Evolutionary conservation across 2,329 filamentous ascomycete genomes (phyloP).

Genomic region (Lecanosticta acicola): DNA sequence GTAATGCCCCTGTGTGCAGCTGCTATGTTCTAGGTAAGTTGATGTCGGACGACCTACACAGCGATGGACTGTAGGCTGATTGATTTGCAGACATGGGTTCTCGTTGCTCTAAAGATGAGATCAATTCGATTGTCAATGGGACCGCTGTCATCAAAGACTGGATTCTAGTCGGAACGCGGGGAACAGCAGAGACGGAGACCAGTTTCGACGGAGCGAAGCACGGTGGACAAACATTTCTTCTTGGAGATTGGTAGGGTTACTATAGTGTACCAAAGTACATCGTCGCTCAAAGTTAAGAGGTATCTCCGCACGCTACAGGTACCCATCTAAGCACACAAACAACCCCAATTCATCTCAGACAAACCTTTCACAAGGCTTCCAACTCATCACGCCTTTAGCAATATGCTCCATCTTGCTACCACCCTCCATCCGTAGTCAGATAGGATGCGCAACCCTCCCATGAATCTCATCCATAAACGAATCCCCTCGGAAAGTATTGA

Average conservation of each 20-base stretch:
- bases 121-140: conserved; percentile 26
- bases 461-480: neutral
- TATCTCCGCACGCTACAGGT: too few species aligned
- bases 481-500: neutral
- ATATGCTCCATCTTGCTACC: neutral
- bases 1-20: neutral
- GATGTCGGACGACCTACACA: neutral
- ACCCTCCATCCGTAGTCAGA: neutral
- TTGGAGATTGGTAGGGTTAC: neutral
- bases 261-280: neutral
- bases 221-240: neutral
- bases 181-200: neutral
- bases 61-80: neutral
- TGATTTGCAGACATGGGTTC: conserved; percentile 2
- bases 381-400: too few species aligned
- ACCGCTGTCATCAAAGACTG: conserved; percentile 29
- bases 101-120: conserved; percentile 27
- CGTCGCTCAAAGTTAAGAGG: neutral
- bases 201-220: neutral
- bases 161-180: conserved; percentile 25
- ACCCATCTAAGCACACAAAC: too few species aligned
- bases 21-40: neutral
- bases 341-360: too few species aligned
- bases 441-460: neutral
- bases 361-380: too few species aligned